These are phyloP conservation scores for Cymbopogon citratus DNA, from an alignment of 176 grass and related monocot species.

Conservation along the genomic window DNA sequence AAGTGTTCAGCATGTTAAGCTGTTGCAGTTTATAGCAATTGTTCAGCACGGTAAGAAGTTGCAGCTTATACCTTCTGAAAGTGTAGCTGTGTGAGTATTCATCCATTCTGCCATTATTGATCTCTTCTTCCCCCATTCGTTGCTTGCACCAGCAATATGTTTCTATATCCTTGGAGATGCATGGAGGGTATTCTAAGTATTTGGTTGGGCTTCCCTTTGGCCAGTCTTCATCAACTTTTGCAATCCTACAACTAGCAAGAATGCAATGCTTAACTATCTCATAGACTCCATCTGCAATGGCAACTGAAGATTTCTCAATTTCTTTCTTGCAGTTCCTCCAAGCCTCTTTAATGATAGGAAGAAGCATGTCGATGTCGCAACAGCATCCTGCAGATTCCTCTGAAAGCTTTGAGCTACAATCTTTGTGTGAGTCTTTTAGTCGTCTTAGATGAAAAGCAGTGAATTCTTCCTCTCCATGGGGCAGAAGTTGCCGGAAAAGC, in stretches of 20 bases:
- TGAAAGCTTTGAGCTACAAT: constrained; percentile 46
- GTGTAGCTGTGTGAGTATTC: not conserved
- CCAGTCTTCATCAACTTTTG: not conserved
- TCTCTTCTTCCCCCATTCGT: not conserved
- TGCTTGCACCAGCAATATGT: not conserved
- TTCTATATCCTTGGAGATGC: not conserved
- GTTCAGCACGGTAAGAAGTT: not conserved
- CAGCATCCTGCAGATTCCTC: constrained; percentile 64
- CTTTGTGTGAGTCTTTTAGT: constrained; percentile 79
- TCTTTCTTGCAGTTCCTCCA: constrained; percentile 95
- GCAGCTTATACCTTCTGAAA: not conserved
- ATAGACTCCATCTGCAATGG: constrained; percentile 67
- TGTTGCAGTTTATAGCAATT: not conserved
- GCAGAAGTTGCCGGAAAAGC: constrained; percentile 85
- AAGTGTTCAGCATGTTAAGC: not conserved
- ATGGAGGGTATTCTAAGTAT: not conserved
- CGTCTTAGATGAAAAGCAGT: constrained; percentile 61
- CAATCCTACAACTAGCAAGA: constrained; percentile 27
- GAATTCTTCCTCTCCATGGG: constrained; percentile 81
- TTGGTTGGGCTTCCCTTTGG: not conserved
- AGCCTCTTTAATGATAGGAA: constrained; percentile 67
- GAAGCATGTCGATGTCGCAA: constrained; percentile 53
- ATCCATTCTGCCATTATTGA: not conserved
- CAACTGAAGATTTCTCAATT: constrained; percentile 76
- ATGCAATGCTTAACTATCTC: constrained; percentile 56